Evolutionary conservation across 1,139 yeast species (phyloP), one percentile per base, ranked within the genome.

Genomic region (Torulaspora globosa): DNA sequence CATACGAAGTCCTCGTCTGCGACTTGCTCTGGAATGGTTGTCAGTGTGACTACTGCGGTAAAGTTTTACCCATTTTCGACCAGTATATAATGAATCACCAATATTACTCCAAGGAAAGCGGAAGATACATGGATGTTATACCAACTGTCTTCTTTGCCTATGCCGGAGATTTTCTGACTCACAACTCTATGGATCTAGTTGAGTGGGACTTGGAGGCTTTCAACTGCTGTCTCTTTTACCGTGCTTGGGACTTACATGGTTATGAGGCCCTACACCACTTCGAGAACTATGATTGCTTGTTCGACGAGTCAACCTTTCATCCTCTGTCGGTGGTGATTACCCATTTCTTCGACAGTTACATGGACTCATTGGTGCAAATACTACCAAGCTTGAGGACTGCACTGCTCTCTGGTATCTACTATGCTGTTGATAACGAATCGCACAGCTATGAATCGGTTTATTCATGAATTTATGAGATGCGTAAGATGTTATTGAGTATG

Each of bases 1-100:
- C 86, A 49, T 84, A 83, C 61, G 92, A 84, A 53, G 82, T 80
- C 47, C 65, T 82, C 7, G 79, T 81, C 65, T 82, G 85, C 46
- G 83, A 81, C 50, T 53, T 84, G 44, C 62, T 84, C 34, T 84
- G 90, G 89, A 84, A 82, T 60, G 90, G 90, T 0, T 84, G 92
- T 62, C 74, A 73, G 44, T 84, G 94, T 59, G 50, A 54, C 0
- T 76, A 73, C 52, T 84, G 94, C 57, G 57, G 58, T 2, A 62
- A 66, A 30, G 74, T 73, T 44, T 64, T 84, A 23, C 72, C 72
- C 0, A 53, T 73, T 10, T 68, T 80, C 40, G 94, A 84, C 55
- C 70, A 74, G 15, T 82, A 72, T 53, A 61, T 83, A 43, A 73
- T 81, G 73, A 73, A 75, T 44, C 92, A 84, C 56, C 78, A 78